These are phyloP conservation scores for Alternaria solani DNA, from an alignment of 2,329 filamentous ascomycete species.

Conservation along the genomic window DNA sequence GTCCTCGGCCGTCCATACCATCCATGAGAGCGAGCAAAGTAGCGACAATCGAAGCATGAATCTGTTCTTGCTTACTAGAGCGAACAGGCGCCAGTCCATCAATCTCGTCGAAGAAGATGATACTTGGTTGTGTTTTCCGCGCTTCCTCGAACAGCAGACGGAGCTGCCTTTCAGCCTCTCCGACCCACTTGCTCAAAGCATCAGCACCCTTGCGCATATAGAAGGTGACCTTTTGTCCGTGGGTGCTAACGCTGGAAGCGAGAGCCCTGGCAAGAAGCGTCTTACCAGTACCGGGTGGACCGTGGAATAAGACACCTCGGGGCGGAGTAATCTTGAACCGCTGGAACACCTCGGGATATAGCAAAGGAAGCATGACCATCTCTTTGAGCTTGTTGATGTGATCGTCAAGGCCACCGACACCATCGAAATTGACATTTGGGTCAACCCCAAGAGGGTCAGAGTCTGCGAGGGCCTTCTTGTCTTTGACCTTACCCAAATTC, in stretches of 20 bases:
- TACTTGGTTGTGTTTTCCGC: conserved; percentile 93
- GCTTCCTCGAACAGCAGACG: conserved; percentile 95
- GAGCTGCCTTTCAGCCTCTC: conserved; percentile 94
- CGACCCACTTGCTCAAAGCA: conserved; percentile 98
- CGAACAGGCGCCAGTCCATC: conserved; percentile 94
- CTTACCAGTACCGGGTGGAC: conserved; percentile 96
- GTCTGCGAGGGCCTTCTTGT: conserved; percentile 89
- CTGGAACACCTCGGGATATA: conserved; percentile 94
- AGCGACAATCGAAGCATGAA: conserved; percentile 86
- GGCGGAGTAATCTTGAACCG: conserved; percentile 93
- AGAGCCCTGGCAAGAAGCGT: conserved; percentile 93
- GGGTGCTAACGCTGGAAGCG: conserved; percentile 86
- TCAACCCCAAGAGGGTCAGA: conserved; percentile 95
- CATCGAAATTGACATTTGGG: conserved; percentile 89
- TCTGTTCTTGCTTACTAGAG: conserved; percentile 98
- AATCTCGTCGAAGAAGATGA: conserved; percentile 99
- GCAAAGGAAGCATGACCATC: conserved; percentile 93
- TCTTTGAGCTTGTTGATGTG: conserved; percentile 98
- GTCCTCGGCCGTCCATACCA: conserved; percentile 64
- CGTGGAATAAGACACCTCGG: conserved; percentile 94
- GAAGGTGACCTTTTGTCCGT: conserved; percentile 94
- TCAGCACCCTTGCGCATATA: conserved; percentile 99
- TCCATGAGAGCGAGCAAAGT: conserved; percentile 61
- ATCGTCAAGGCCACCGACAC: conserved; percentile 88
- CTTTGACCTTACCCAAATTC: conserved; percentile 92